phyloP scores from a whole-genome alignment of 805 yeast species.

The Myxozyma vanderwaltii region DNA sequence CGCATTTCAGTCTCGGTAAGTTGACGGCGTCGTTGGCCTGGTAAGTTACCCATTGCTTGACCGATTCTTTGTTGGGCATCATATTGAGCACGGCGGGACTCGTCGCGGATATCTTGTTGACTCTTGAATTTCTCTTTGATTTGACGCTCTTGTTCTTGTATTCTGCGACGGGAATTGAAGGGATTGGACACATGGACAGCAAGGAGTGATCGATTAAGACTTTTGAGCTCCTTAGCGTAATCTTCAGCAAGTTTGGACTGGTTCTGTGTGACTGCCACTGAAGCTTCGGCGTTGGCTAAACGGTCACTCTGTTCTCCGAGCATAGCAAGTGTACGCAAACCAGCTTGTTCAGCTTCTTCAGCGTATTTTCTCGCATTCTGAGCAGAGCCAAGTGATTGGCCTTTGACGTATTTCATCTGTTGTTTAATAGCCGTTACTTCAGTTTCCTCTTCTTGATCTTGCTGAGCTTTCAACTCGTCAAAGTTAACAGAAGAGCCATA shows the following conservation, averaged over 20 bases:
- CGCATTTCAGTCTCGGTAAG: slow-evolving; percentile 27
- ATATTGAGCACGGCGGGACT: slow-evolving; percentile 59
- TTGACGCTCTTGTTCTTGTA: slow-evolving; percentile 70
- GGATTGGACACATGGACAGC: slow-evolving; percentile 84
- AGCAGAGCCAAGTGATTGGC: slow-evolving; percentile 81
- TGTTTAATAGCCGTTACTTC: slow-evolving; percentile 82
- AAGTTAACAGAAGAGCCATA: slow-evolving; percentile 8
- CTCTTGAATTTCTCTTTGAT: slow-evolving; percentile 62
- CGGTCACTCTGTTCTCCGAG: slow-evolving; percentile 92
- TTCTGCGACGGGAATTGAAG: slow-evolving; percentile 77
- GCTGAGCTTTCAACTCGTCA: slow-evolving; percentile 13
- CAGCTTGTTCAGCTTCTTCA: slow-evolving; percentile 70
- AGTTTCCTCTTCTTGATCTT: slow-evolving; percentile 62
- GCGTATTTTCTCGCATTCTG: slow-evolving; percentile 77
- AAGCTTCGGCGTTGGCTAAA: slow-evolving; percentile 75
- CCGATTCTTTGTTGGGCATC: slow-evolving; percentile 70
- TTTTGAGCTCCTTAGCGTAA: slow-evolving; percentile 75
- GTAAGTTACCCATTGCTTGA: slow-evolving; percentile 44
- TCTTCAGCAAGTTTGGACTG: slow-evolving; percentile 82
- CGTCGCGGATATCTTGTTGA: slow-evolving; percentile 64
- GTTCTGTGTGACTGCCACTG: slow-evolving; percentile 72
- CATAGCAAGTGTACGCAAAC: slow-evolving; percentile 83
- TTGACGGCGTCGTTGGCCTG: slow-evolving; percentile 33
- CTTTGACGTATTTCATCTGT: slow-evolving; percentile 79
- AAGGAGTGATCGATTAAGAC: slow-evolving; percentile 77